phyloP scores from a whole-genome alignment of 495 filamentous ascomycete genomes.

The Xylaria grammica region DNA sequence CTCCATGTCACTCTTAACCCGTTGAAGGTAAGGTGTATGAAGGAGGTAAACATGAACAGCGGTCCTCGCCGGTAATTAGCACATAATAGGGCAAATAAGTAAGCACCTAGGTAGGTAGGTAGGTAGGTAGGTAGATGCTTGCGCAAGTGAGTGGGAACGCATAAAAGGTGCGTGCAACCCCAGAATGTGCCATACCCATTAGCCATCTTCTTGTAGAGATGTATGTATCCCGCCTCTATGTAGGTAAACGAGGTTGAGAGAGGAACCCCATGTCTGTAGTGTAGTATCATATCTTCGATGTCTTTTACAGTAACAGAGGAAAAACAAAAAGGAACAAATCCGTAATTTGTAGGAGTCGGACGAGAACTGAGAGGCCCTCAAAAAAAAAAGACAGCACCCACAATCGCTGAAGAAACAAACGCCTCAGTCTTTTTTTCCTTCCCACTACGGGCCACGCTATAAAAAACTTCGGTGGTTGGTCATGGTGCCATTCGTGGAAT shows the following conservation, averaged over 20 bases:
- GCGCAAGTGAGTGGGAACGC: background rate
- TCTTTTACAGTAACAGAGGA: background rate
- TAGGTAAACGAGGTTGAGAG: background rate
- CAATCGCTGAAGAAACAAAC: conserved; percentile 7
- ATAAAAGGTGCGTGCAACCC: background rate
- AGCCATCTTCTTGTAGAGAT: background rate
- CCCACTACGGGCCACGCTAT: conserved; percentile 1
- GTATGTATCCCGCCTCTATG: background rate
- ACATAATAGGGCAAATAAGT: too few relatives aligned
- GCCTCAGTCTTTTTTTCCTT: background rate
- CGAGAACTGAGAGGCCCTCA: background rate
- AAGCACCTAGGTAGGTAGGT: too few relatives aligned
- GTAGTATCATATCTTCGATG: background rate
- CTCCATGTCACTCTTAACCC: too few relatives aligned
- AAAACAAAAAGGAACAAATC: background rate
- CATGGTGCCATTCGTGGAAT: conserved; percentile 16
- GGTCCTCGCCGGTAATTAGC: too few relatives aligned
- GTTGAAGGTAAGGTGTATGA: too few relatives aligned
- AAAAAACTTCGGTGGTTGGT: background rate
- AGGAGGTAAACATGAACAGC: too few relatives aligned
- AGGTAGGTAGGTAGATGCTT: background rate
- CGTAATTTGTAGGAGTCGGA: background rate
- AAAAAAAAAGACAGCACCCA: background rate
- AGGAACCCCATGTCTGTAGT: background rate
- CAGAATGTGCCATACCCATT: background rate